phyloP scores from a whole-genome alignment of 495 filamentous ascomycete genomes.

The Daldinia loculata region DNA sequence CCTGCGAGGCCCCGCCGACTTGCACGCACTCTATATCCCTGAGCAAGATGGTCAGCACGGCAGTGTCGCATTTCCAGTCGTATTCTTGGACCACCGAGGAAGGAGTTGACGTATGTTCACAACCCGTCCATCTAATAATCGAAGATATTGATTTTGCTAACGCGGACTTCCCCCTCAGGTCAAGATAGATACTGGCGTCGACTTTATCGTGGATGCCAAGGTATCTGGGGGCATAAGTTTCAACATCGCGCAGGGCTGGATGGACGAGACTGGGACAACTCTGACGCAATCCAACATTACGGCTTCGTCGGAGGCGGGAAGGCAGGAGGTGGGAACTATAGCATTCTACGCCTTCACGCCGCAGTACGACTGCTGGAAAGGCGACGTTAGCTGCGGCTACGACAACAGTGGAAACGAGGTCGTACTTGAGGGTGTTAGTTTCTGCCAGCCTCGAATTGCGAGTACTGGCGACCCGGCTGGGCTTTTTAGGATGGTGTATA shows the following conservation, averaged over 20 bases:
- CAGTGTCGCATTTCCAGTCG: slow-evolving; percentile 23
- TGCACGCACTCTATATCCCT: slow-evolving; percentile 33
- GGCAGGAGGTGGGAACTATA: slow-evolving; percentile 24
- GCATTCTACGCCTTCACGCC: slow-evolving; percentile 38
- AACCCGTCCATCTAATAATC: not conserved
- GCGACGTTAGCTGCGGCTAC: slow-evolving; percentile 27
- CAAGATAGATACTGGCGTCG: slow-evolving; percentile 13
- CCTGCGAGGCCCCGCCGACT: slow-evolving; percentile 26
- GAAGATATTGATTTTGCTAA: slow-evolving; percentile 5
- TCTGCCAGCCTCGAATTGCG: slow-evolving; percentile 29
- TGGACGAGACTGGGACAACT: slow-evolving; percentile 29
- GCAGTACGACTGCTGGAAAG: slow-evolving; percentile 34
- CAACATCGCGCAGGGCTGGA: slow-evolving; percentile 26
- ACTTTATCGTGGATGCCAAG: slow-evolving; percentile 14
- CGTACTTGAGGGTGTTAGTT: slow-evolving; percentile 15
- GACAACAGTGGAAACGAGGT: slow-evolving; percentile 24
- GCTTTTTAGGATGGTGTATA: slow-evolving; percentile 35
- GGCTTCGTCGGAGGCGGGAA: slow-evolving; percentile 12
- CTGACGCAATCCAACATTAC: slow-evolving; percentile 24
- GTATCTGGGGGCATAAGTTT: not conserved
- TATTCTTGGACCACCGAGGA: slow-evolving; percentile 25
- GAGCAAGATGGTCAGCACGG: slow-evolving; percentile 27
- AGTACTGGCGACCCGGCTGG: slow-evolving; percentile 15
- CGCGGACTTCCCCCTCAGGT: not conserved
- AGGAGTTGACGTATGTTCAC: slow-evolving; percentile 30